A percentile compares a stretch with the other conserved stretches of the same genome.
Conservation (phyloP, 2,329 filamentous ascomycete genomes). For the Neurospora sp. region DNA sequence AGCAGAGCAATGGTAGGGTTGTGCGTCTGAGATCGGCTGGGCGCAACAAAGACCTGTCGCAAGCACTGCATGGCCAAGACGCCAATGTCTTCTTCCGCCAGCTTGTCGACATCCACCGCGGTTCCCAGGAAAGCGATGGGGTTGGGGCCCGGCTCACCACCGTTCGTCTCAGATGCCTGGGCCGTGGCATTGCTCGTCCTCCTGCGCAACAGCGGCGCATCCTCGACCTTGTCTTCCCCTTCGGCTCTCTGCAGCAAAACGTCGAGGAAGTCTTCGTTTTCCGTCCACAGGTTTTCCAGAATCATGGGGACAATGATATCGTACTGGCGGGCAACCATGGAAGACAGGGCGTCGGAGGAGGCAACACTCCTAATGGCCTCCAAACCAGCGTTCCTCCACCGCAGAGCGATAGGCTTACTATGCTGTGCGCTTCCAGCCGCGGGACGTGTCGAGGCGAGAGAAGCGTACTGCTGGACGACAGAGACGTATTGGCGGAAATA, state of each 20-base stretch:
- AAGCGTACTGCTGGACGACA: constrained; percentile 69
- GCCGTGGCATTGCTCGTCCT: constrained; percentile 74
- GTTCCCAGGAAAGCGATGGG: constrained; percentile 67
- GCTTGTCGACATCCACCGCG: constrained; percentile 75
- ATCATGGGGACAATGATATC: constrained; percentile 74
- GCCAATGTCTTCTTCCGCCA: constrained; percentile 82
- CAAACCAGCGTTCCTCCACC: constrained; percentile 66
- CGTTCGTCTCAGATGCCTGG: constrained; percentile 44
- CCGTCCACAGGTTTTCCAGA: constrained; percentile 74
- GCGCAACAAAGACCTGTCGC: constrained; percentile 73
- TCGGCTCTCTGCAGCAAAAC: constrained; percentile 57
- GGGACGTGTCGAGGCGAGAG: constrained; percentile 60
- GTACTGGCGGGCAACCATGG: constrained; percentile 66
- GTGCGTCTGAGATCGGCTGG: constrained; percentile 73
- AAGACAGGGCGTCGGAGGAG: constrained; percentile 66
- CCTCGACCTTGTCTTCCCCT: constrained; percentile 57
- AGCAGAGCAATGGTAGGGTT: constrained; percentile 64
- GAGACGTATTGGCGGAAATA: constrained; percentile 76
- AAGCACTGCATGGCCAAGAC: constrained; percentile 77
- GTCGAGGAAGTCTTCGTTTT: constrained; percentile 59
- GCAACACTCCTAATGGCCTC: constrained; percentile 75
- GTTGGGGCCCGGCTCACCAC: constrained; percentile 50
- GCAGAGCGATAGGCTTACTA: constrained; percentile 64
- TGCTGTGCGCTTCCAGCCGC: constrained; percentile 40
- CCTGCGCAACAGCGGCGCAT: constrained; percentile 52